phyloP scores from a whole-genome alignment of 768 basidiomycete species.

The Mrakia gelida region DNA sequence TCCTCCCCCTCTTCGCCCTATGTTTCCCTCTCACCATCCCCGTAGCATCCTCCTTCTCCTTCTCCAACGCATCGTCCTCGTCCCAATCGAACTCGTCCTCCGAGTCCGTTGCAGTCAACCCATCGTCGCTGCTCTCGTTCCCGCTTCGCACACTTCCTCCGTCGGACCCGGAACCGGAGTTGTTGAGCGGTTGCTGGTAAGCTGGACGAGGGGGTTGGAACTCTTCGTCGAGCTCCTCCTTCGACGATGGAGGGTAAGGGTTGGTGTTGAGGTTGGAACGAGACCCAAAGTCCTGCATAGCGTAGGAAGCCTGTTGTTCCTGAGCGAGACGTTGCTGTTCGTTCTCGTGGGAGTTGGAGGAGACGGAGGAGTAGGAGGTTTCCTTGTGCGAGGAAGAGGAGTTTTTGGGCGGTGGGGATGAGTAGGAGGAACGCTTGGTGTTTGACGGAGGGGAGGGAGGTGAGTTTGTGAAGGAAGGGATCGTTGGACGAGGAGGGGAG shows the following conservation, averaged over 20 bases:
- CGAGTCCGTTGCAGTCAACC: slow-evolving; percentile 52
- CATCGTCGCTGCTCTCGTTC: slow-evolving; percentile 1
- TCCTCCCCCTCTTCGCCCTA: slow-evolving; percentile 27
- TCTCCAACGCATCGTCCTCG: slow-evolving; percentile 50
- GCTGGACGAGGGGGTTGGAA: neutral
- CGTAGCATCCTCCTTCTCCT: slow-evolving; percentile 59
- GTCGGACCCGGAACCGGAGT: neutral
- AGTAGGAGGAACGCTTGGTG: neutral
- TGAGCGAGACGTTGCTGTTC: neutral
- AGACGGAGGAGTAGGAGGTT: neutral
- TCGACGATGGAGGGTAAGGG: neutral
- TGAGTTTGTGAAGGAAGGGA: neutral
- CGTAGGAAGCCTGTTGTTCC: neutral
- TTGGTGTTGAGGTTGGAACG: neutral
- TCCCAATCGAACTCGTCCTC: slow-evolving; percentile 75
- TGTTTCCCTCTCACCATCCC: slow-evolving; percentile 3
- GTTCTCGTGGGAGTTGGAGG: neutral
- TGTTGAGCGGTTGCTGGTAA: slow-evolving; percentile 1
- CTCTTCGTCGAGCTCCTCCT: neutral
- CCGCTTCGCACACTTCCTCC: neutral
- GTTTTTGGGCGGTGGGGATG: neutral
- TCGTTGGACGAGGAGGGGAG: neutral
- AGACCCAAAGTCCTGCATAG: neutral
- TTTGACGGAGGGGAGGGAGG: neutral
- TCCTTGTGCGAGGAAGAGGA: neutral